These are phyloP conservation scores for Amylostereum chailletii DNA, from an alignment of 1,284 basidiomycete species.

Conservation along the genomic window DNA sequence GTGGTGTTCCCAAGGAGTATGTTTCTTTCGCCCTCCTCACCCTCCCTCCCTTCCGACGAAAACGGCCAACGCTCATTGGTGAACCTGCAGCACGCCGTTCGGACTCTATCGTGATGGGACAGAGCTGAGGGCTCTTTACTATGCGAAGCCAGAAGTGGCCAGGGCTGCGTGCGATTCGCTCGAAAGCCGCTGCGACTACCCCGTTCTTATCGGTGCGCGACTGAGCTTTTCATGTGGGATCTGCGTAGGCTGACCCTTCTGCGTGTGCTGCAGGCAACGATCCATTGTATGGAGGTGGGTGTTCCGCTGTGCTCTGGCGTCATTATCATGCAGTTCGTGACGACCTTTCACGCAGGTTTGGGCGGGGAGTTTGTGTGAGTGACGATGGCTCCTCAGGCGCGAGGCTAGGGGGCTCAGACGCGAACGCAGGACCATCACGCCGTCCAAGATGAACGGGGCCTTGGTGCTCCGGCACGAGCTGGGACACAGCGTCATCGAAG, in stretches of 20 bases:
- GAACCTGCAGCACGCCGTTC: slow-evolving; percentile 50
- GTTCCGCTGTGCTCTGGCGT: not conserved
- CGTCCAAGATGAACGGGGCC: slow-evolving; percentile 70
- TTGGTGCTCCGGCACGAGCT: slow-evolving; percentile 76
- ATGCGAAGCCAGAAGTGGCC: slow-evolving; percentile 58
- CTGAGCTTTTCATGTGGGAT: not conserved
- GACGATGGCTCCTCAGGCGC: not conserved
- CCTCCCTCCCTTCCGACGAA: not conserved
- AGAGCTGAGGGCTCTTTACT: slow-evolving; percentile 73
- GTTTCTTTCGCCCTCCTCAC: slow-evolving; percentile 9
- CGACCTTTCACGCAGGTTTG: slow-evolving; percentile 36
- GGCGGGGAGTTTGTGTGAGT: slow-evolving; percentile 79
- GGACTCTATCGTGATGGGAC: slow-evolving; percentile 76
- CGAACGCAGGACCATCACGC: slow-evolving; percentile 59
- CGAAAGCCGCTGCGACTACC: slow-evolving; percentile 66
- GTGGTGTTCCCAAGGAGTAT: slow-evolving; percentile 61
- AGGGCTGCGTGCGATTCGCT: slow-evolving; percentile 60
- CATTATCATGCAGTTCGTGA: slow-evolving; percentile 2
- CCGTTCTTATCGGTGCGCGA: slow-evolving; percentile 61
- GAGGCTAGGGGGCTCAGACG: slow-evolving; percentile 1
- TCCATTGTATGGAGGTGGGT: slow-evolving; percentile 69
- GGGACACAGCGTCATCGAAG: slow-evolving; percentile 68
- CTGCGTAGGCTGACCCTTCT: not conserved
- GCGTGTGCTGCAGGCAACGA: slow-evolving; percentile 52
- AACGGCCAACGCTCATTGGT: slow-evolving; percentile 1